These are phyloP conservation scores for Aspergillus steynii DNA, from an alignment of 495 filamentous ascomycete species.

Conservation along the genomic window DNA sequence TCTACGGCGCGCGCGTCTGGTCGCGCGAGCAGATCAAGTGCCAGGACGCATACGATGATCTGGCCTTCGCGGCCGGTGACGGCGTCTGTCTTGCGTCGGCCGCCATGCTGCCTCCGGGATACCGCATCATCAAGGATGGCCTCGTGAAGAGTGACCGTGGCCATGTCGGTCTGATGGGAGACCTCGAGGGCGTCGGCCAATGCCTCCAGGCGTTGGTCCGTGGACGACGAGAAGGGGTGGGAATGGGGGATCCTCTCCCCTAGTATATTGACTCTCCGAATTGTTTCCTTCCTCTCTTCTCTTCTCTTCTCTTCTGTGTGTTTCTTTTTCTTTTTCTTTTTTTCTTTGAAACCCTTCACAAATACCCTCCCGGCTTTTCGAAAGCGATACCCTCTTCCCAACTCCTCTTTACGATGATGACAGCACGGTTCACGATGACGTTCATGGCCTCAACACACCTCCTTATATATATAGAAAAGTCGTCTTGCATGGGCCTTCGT, in stretches of 20 bases:
- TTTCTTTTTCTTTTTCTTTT: background rate
- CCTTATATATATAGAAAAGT: constrained; percentile 8
- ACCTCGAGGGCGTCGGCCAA: constrained; percentile 77
- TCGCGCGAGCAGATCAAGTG: constrained; percentile 68
- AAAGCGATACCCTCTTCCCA: constrained; percentile 4
- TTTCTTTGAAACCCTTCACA: no score
- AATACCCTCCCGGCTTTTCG: background rate
- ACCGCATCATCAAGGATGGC: constrained; percentile 67
- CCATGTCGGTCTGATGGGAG: constrained; percentile 82
- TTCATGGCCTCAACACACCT: constrained; percentile 5
- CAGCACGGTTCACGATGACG: constrained; percentile 8
- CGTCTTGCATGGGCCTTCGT: background rate
- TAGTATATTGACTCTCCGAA: background rate
- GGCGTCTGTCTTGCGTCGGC: constrained; percentile 85
- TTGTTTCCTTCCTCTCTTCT: constrained; percentile 8
- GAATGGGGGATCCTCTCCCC: constrained; percentile 40
- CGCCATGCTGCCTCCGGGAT: constrained; percentile 83
- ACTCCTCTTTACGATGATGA: constrained; percentile 11
- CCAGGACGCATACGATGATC: constrained; percentile 80
- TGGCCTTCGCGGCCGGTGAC: constrained; percentile 85
- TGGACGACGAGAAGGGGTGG: constrained; percentile 71
- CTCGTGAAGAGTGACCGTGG: constrained; percentile 78
- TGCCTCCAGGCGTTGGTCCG: constrained; percentile 66
- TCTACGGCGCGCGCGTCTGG: constrained; percentile 72
- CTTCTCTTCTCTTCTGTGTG: background rate